A percentile compares a stretch with the other conserved stretches of the same genome.
Evolutionary conservation across 345 rosid genomes (phyloP).

Genomic region (Eucalyptus fibrosa): DNA sequence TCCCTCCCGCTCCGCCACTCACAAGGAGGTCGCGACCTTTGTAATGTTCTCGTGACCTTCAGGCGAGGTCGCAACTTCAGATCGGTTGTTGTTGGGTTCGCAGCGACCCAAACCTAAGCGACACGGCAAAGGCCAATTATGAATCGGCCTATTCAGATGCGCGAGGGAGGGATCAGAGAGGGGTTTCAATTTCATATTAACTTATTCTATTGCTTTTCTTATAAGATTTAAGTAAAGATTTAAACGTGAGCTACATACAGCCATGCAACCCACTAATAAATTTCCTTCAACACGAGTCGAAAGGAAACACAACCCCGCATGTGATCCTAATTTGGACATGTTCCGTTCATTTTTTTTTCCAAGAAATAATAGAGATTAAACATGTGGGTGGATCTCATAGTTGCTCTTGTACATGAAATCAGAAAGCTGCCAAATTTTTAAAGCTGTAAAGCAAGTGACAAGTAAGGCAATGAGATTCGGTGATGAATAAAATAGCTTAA

Average conservation of each 20-base stretch:
- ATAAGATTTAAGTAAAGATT: too few relatives aligned
- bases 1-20: too few relatives aligned
- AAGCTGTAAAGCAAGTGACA: not conserved
- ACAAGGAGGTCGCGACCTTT: too few relatives aligned
- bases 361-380: not conserved
- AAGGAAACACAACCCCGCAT: not conserved
- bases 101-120: too few relatives aligned
- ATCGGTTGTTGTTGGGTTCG: too few relatives aligned
- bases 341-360: not conserved
- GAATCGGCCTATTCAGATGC: not conserved
- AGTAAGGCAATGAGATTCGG: not conserved
- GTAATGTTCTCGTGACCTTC: too few relatives aligned
- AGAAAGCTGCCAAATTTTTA: not conserved
- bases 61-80: too few relatives aligned
- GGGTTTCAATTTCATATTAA: not conserved
- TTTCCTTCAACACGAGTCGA: not conserved
- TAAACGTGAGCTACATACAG: too few relatives aligned
- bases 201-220: not conserved
- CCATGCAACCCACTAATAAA: not conserved
- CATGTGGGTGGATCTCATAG: not conserved
- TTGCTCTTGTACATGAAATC: not conserved
- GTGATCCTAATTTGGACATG: not conserved
- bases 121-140: not conserved
- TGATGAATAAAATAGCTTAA: not conserved
- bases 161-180: not conserved